These are phyloP conservation scores for Chalara sp. DNA, from an alignment of 2,329 filamentous ascomycete genomes.

Conservation along the genomic window DNA sequence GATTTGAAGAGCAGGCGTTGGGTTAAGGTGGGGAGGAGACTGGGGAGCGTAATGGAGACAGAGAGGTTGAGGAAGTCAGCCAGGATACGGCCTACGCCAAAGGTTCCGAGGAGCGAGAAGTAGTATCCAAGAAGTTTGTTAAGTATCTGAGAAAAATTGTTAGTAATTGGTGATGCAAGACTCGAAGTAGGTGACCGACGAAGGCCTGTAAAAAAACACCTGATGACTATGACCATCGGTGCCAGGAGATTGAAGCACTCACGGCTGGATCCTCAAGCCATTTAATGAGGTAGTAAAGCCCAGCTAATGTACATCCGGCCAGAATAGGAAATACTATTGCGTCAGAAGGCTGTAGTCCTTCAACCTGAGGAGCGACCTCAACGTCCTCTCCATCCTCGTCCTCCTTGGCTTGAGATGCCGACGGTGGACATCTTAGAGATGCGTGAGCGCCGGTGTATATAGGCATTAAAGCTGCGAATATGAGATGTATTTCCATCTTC, in stretches of 20 bases:
- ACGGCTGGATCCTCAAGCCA: slow-evolving; percentile 71
- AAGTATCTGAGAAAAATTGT: slow-evolving; percentile 40
- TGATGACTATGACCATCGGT: no score
- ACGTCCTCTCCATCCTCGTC: slow-evolving; percentile 46
- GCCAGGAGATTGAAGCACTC: no score
- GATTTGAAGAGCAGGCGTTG: slow-evolving; percentile 41
- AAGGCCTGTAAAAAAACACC: not conserved
- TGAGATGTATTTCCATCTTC: slow-evolving; percentile 40
- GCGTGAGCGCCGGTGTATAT: slow-evolving; percentile 82
- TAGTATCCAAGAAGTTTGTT: slow-evolving; percentile 81
- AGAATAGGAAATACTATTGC: slow-evolving; percentile 79
- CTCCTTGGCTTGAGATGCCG: slow-evolving; percentile 45
- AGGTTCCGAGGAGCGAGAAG: slow-evolving; percentile 73
- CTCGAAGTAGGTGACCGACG: not conserved
- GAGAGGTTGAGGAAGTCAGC: slow-evolving; percentile 57
- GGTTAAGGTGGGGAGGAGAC: slow-evolving; percentile 41
- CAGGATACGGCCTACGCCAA: slow-evolving; percentile 66
- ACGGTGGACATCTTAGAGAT: slow-evolving; percentile 76
- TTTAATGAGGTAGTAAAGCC: slow-evolving; percentile 83
- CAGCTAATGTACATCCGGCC: slow-evolving; percentile 64
- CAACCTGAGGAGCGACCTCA: slow-evolving; percentile 53
- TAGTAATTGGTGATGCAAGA: not conserved
- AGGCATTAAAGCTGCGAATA: slow-evolving; percentile 67
- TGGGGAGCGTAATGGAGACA: slow-evolving; percentile 36
- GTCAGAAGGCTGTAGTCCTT: slow-evolving; percentile 68